Evolutionary conservation across 2,329 filamentous ascomycete genomes (phyloP), one percentile per base, ranked within the genome.

Genomic region (Dryadomyces sulphureus): DNA sequence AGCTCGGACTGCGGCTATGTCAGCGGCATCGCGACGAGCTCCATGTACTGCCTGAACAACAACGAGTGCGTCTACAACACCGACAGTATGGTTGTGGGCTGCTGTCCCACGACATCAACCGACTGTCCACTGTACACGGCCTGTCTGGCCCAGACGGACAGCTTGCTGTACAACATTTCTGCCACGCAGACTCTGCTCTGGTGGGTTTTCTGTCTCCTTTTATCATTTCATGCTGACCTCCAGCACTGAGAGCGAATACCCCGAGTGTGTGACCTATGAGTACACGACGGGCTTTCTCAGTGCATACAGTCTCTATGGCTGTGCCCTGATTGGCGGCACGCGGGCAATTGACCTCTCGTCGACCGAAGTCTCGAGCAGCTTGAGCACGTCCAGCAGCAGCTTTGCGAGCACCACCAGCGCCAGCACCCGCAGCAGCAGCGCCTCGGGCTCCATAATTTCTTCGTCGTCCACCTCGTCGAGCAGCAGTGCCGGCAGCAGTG

Each of bases 221-320:
- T 22, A 27, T 6, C 6, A 27, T 22, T 14, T 38, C 14, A 4
- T 17, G 5, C 5, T 32, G 14, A 17, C n/a, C 21, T n/a, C 5
- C 47, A 59, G 59, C 50, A 51, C 53, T 16, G 38, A 53, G 19
- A 40, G 49, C 1, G 19, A 46, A 0, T 57, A 50, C 34, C 56
- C 58, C 1, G 47, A 57, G 45, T 64, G 61, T 50, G 45, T 55
- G 27, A 62, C 57, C 2, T 53, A 62, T 48, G 38, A 54, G 14
- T 64, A 60, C 48, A 49, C 50, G 3, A 55, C 56, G 41, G 16
- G 24, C 7, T 2, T 6, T 12, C 51, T 56, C 35, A 43, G n/a
- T 1, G 55, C 55, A 38, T 64, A 59, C 48, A 60, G 52, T 5
- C 48, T 62, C 8, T 51, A 56, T 12, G 57, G 54, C 11, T 64